These are phyloP conservation scores for Lasiodiplodia sp. DNA, from an alignment of 2,329 filamentous ascomycete genomes.

Conservation along the genomic window DNA sequence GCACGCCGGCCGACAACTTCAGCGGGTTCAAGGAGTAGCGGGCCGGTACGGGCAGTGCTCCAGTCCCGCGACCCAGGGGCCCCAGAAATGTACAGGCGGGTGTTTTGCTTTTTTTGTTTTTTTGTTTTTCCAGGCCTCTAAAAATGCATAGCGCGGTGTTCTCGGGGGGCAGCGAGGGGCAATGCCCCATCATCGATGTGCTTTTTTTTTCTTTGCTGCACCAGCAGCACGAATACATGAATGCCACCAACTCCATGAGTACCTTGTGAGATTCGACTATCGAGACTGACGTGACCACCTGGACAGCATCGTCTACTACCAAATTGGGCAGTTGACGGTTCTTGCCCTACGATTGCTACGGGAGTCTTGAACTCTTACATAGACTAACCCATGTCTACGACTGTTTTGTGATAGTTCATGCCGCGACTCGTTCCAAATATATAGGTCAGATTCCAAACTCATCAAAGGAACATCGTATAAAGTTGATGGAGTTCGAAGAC, in stretches of 20 bases:
- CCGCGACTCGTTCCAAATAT: background rate
- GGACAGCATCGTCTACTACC: background rate
- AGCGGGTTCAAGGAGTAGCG: slow-evolving; percentile 8
- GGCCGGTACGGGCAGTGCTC: slow-evolving; percentile 11
- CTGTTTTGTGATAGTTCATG: background rate
- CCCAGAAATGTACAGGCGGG: background rate
- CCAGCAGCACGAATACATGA: slow-evolving; percentile 1
- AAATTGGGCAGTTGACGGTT: background rate
- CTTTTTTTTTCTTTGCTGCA: background rate
- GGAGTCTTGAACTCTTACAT: background rate
- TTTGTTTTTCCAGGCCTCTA: background rate
- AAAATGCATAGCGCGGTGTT: slow-evolving; percentile 23
- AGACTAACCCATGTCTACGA: background rate
- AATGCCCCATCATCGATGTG: background rate
- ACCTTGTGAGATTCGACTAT: background rate
- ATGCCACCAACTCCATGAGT: background rate
- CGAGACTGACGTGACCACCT: background rate
- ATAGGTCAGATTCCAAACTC: background rate
- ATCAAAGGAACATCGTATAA: too few species aligned
- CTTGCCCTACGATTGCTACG: background rate
- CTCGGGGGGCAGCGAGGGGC: background rate
- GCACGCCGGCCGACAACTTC: slow-evolving; percentile 34
- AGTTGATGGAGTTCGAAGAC: too few species aligned
- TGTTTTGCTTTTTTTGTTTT: background rate
- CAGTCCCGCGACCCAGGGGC: background rate